phyloP scores from a whole-genome alignment of 768 basidiomycete species.

The Collybiopsis confluens region DNA sequence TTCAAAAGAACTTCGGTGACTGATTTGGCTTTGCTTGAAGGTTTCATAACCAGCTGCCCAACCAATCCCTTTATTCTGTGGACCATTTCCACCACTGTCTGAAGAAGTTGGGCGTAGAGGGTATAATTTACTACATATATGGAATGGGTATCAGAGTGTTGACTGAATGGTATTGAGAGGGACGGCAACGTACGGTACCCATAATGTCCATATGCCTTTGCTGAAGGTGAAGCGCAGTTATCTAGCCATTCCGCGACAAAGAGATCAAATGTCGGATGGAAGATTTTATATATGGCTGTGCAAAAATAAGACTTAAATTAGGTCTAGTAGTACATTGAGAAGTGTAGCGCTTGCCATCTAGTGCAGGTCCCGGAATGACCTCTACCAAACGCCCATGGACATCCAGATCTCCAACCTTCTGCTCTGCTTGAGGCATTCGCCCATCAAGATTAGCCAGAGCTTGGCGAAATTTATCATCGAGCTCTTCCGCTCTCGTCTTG shows the following conservation, averaged over 20 bases:
- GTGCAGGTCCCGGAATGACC: slow-evolving; percentile 19
- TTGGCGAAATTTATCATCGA: slow-evolving; percentile 51
- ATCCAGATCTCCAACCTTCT: slow-evolving; percentile 27
- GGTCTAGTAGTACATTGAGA: too few relatives aligned
- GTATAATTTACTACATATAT: slow-evolving; percentile 7
- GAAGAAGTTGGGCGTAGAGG: slow-evolving; percentile 3
- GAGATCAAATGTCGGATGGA: slow-evolving; percentile 31
- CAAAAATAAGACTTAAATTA: too few relatives aligned
- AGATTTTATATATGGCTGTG: slow-evolving; percentile 37
- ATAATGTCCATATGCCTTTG: neutral
- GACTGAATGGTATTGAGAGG: too few relatives aligned
- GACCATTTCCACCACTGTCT: slow-evolving; percentile 8
- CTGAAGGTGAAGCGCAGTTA: slow-evolving; percentile 20
- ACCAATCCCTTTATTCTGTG: slow-evolving; percentile 17
- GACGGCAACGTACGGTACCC: neutral
- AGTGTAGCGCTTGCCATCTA: neutral
- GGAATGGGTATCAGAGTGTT: too few relatives aligned
- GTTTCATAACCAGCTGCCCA: slow-evolving; percentile 16
- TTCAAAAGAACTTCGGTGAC: slow-evolving; percentile 15
- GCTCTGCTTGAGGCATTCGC: too few relatives aligned
- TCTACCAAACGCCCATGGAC: slow-evolving; percentile 53
- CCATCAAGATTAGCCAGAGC: slow-evolving; percentile 36
- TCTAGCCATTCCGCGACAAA: slow-evolving; percentile 47
- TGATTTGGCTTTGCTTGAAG: slow-evolving; percentile 9
- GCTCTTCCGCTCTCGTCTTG: slow-evolving; percentile 38